A percentile compares a stretch with the other conserved stretches of the same genome.
Conservation (phyloP, 2,329 filamentous ascomycete species). For the Epichloe coenophiala region DNA sequence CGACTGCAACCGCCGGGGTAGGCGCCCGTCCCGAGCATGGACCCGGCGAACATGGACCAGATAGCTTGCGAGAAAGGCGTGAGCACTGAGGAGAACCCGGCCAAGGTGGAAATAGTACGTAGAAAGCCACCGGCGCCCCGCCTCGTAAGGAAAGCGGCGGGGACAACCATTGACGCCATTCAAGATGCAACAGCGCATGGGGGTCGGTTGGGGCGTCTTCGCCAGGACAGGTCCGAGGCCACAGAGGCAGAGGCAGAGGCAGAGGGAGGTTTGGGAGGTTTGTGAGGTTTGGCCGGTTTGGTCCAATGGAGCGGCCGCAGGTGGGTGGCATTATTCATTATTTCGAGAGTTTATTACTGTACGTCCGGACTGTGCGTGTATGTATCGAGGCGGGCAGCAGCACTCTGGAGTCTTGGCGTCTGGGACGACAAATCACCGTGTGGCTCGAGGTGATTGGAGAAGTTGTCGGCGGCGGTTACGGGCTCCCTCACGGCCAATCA, state of each 20-base stretch:
- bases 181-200: no score
- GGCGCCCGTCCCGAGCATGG: not conserved
- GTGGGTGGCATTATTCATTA: no score
- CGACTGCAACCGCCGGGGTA: conserved; percentile 3
- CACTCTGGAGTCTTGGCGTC: not conserved
- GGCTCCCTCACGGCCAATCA: conserved; percentile 20
- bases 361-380: no score
- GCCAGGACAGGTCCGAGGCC: no score
- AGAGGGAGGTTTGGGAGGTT: no score
- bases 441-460: conserved; percentile 15
- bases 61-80: not conserved
- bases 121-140: not conserved
- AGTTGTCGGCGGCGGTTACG: conserved; percentile 29
- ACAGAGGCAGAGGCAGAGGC: no score
- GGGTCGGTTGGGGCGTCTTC: no score
- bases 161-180: no score
- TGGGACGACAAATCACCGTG: not conserved
- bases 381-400: no score
- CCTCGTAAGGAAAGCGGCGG: not conserved
- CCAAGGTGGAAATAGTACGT: not conserved
- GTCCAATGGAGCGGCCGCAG: no score
- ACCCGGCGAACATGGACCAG: not conserved
- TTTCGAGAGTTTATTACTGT: no score
- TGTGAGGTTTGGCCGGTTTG: no score
- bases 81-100: not conserved